These are phyloP conservation scores for Apophysomyces trapeziformis DNA, from an alignment of 371 early-diverging fungal genomes.

Conservation along the genomic window DNA sequence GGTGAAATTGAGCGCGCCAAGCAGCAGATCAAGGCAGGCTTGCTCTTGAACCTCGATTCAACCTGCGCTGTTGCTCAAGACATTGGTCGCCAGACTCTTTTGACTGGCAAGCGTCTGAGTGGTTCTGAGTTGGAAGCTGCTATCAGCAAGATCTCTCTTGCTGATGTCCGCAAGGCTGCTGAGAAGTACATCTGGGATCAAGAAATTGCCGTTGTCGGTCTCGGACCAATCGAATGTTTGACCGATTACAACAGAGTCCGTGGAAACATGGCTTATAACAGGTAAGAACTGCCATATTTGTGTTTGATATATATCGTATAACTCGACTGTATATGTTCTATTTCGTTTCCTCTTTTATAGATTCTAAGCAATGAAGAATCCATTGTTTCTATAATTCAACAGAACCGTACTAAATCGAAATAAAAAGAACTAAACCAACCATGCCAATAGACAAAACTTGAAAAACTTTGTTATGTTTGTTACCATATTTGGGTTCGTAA, in stretches of 20 bases:
- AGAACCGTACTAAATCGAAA: not conserved
- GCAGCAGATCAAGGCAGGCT: constrained; percentile 93
- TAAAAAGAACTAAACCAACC: not conserved
- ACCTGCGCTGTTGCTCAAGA: constrained; percentile 90
- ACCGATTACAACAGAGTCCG: constrained; percentile 92
- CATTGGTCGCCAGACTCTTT: constrained; percentile 92
- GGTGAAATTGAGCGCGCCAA: constrained; percentile 95
- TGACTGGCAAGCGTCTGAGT: constrained; percentile 83
- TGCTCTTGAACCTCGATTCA: constrained; percentile 86
- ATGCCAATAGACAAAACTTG: no score
- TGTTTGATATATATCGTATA: not conserved
- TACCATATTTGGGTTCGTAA: no score
- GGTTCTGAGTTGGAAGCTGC: constrained; percentile 28
- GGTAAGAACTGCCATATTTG: constrained; percentile 27
- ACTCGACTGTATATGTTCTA: not conserved
- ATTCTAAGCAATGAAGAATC: not conserved
- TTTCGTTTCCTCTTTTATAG: no score
- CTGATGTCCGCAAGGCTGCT: constrained; percentile 84
- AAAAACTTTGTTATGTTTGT: no score
- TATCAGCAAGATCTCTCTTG: constrained; percentile 43
- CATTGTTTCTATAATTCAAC: not conserved
- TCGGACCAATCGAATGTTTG: constrained; percentile 85
- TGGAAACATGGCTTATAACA: constrained; percentile 75
- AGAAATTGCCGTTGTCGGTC: constrained; percentile 88
- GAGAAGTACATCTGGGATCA: constrained; percentile 84